phyloP scores from a whole-genome alignment of 805 yeast genomes.

The Yarrowia yakushimensis region DNA sequence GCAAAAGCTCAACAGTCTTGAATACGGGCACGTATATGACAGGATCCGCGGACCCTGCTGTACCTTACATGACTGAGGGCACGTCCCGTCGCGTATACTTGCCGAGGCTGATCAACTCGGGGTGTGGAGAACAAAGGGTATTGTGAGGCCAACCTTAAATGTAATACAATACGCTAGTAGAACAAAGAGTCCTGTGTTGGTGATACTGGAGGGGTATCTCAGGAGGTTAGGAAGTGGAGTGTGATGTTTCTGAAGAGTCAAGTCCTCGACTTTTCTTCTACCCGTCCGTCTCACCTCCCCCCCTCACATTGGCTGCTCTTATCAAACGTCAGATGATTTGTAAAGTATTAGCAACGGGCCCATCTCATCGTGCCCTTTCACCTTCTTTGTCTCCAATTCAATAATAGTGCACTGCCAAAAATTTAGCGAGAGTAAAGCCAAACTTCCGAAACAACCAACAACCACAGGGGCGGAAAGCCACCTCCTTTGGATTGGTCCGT shows the following conservation, averaged over 20 bases:
- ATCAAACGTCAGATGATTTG: background rate
- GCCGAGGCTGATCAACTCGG: background rate
- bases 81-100: background rate
- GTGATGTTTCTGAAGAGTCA: too few species aligned
- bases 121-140: background rate
- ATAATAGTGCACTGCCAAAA: background rate
- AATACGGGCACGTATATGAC: background rate
- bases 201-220: too few species aligned
- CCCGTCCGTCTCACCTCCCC: background rate
- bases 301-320: constrained; percentile 7
- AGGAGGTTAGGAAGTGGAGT: too few species aligned
- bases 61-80: constrained; percentile 1
- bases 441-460: too few species aligned
- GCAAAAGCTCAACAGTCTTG: background rate
- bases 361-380: background rate
- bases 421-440: background rate
- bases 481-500: too few species aligned
- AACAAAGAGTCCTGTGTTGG: too few species aligned
- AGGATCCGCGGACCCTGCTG: background rate
- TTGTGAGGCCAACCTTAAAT: too few species aligned
- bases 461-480: too few species aligned
- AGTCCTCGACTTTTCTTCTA: too few species aligned
- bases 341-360: background rate
- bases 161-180: too few species aligned
- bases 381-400: background rate